phyloP scores from a whole-genome alignment of 2,329 filamentous ascomycete genomes.

The Colletotrichum sansevieriae region DNA sequence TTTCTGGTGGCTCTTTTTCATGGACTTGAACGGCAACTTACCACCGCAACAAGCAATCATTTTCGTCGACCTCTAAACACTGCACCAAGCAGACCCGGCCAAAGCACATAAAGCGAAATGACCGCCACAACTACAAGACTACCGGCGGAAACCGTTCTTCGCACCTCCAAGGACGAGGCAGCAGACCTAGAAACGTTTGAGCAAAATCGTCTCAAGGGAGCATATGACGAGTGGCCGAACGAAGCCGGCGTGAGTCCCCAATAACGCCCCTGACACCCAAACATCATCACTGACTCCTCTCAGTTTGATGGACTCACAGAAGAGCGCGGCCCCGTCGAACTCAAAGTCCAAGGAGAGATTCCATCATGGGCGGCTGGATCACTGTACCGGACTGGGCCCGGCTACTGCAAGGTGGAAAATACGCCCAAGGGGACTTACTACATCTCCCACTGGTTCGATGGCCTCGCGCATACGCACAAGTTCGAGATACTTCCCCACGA shows the following conservation, averaged over 20 bases:
- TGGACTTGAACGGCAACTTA: too few species aligned
- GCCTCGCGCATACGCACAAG: constrained; percentile 77
- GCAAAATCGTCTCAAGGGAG: constrained; percentile 43
- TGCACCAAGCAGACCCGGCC: too few species aligned
- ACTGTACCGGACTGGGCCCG: constrained; percentile 81
- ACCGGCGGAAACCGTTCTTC: constrained; percentile 25
- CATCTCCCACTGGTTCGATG: constrained; percentile 85
- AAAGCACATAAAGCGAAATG: not conserved
- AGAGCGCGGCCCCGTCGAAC: constrained; percentile 72
- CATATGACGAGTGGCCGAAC: constrained; percentile 62
- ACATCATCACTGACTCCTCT: not conserved
- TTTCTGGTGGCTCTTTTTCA: too few species aligned
- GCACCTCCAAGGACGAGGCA: constrained; percentile 35
- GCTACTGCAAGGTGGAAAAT: constrained; percentile 70
- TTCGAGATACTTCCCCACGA: constrained; percentile 72
- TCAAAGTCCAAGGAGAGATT: constrained; percentile 74
- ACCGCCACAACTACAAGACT: constrained; percentile 9
- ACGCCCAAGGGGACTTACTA: constrained; percentile 71
- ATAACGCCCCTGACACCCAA: not conserved
- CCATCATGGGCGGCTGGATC: constrained; percentile 78
- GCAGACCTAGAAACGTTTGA: constrained; percentile 34
- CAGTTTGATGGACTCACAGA: constrained; percentile 79
- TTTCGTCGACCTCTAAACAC: too few species aligned
- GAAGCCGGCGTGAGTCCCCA: constrained; percentile 57
- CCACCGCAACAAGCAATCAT: too few species aligned